Evolutionary conservation across 805 yeast genomes (phyloP).

Genomic region (Saccharomycopsis lassenensis): DNA sequence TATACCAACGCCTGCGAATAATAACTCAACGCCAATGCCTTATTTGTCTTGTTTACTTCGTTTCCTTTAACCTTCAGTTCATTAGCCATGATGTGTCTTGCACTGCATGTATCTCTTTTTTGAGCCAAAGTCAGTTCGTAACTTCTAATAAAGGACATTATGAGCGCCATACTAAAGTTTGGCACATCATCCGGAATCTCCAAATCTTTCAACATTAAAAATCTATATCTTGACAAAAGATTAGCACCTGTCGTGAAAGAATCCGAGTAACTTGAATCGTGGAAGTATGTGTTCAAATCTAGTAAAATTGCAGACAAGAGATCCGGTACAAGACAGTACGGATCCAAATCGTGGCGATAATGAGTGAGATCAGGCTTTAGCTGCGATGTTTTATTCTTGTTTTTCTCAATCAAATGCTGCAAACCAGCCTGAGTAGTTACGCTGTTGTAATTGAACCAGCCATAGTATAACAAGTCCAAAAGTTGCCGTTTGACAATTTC

Average conservation of each 20-base stretch:
- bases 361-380: background rate
- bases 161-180: no score
- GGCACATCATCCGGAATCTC: background rate
- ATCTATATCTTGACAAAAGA: constrained; percentile 1
- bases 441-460: constrained; percentile 6
- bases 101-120: no score
- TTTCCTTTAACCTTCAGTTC: constrained; percentile 77
- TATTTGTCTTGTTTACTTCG: constrained; percentile 67
- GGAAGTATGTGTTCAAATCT: background rate
- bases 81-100: no score
- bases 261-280: no score
- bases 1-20: constrained; percentile 28
- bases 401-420: constrained; percentile 3
- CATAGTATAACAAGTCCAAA: constrained; percentile 1
- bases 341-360: constrained; percentile 4
- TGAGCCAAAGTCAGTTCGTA: no score
- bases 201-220: constrained; percentile 1
- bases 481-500: background rate
- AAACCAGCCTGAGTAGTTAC: constrained; percentile 4
- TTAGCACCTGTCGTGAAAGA: background rate
- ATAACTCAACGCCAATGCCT: constrained; percentile 30
- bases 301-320: constrained; percentile 1
- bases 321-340: constrained; percentile 1
- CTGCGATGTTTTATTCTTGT: background rate
- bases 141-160: no score